Conservation (phyloP, 2,329 filamentous ascomycete species). For the Aspergillus sp. region DNA sequence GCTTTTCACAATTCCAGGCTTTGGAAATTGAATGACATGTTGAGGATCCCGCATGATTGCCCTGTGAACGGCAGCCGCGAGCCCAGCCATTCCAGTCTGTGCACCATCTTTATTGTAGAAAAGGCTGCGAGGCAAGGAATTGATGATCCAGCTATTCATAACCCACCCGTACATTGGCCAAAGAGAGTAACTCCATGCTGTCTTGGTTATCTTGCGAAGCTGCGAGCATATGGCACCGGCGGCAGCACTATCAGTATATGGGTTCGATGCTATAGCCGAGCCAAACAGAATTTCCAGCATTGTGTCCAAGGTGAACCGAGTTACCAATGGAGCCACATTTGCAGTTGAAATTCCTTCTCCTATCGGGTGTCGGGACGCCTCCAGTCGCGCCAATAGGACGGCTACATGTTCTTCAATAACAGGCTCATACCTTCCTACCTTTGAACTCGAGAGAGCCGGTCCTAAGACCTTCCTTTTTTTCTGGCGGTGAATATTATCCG, state of each 20-base stretch:
- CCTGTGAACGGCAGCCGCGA: slow-evolving; percentile 6
- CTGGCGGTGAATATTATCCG: slow-evolving; percentile 17
- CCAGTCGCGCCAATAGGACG: slow-evolving; percentile 13
- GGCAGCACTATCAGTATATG: slow-evolving; percentile 15
- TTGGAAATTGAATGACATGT: not conserved
- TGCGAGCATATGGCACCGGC: slow-evolving; percentile 7
- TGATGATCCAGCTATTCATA: slow-evolving; percentile 15
- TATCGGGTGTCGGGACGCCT: not conserved
- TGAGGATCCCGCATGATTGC: slow-evolving; percentile 12
- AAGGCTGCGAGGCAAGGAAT: slow-evolving; percentile 6
- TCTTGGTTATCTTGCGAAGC: slow-evolving; percentile 16
- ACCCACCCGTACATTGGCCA: slow-evolving; percentile 20
- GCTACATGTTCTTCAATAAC: slow-evolving; percentile 17
- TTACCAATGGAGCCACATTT: slow-evolving; percentile 18
- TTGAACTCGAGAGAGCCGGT: slow-evolving; percentile 15
- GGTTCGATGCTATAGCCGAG: slow-evolving; percentile 11
- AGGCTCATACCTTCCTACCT: slow-evolving; percentile 15
- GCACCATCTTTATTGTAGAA: slow-evolving; percentile 3
- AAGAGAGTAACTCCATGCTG: slow-evolving; percentile 20
- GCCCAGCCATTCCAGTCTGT: slow-evolving; percentile 8
- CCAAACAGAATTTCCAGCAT: slow-evolving; percentile 22
- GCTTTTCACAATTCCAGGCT: slow-evolving; percentile 18
- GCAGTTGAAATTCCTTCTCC: not conserved
- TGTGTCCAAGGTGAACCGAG: slow-evolving; percentile 18
- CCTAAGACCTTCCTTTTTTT: slow-evolving; percentile 18